Conservation (phyloP, 2,329 filamentous ascomycete genomes). For the Cucurbitaria berberidis region DNA sequence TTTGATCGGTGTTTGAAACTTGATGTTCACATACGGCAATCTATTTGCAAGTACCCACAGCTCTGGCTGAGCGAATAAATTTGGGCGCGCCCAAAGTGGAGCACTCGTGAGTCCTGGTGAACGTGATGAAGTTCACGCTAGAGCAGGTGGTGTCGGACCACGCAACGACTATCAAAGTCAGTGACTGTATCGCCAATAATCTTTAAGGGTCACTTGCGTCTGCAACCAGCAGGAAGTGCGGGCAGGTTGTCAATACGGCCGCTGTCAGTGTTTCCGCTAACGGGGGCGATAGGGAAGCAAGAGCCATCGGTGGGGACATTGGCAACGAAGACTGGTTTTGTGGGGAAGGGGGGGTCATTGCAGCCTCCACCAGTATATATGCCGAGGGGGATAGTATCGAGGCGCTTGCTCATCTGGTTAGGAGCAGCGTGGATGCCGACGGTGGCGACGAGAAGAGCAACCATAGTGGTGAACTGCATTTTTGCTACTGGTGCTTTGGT, state of each 20-base stretch:
- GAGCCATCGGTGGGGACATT: conserved; percentile 19
- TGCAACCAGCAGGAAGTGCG: conserved; percentile 15
- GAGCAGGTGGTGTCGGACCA: conserved; percentile 11
- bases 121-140: conserved; percentile 4
- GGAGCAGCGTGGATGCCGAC: conserved; percentile 20
- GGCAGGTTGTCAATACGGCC: conserved; percentile 5
- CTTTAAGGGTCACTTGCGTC: conserved; percentile 9
- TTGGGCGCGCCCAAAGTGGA: conserved; percentile 13
- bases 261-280: conserved; percentile 20
- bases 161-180: conserved; percentile 5
- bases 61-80: conserved; percentile 16
- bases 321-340: conserved; percentile 14
- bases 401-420: conserved; percentile 5
- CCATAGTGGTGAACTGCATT: conserved; percentile 14
- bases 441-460: conserved; percentile 13
- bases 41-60: conserved; percentile 18
- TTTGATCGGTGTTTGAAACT: not conserved
- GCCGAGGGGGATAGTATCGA: conserved; percentile 18
- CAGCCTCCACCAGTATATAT: conserved; percentile 19
- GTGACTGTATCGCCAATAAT: not conserved
- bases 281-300: conserved; percentile 21
- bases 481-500: conserved; percentile 1
- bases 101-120: conserved; percentile 9
- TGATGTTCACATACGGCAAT: not conserved
- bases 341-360: conserved; percentile 5